A percentile compares a stretch with the other conserved stretches of the same genome.
These are phyloP conservation scores for Dicorynia guianensis DNA, from an alignment of 306 rosid species.

Conservation along the genomic window DNA sequence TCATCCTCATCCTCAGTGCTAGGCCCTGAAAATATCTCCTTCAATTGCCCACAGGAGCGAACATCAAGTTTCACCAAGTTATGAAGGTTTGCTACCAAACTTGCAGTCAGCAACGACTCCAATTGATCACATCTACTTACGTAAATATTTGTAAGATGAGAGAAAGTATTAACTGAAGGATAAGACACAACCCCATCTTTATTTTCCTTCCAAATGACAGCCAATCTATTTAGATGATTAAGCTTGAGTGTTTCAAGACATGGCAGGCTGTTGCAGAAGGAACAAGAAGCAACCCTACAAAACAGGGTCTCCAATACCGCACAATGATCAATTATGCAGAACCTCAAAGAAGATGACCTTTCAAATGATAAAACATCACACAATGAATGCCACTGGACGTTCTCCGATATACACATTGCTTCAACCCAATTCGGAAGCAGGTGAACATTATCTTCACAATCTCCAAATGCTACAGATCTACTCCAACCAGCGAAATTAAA, in stretches of 20 bases:
- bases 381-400: too few species aligned
- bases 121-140: too few species aligned
- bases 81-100: slow-evolving; percentile 8
- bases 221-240: slow-evolving; percentile 5
- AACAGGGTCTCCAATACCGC: not conserved
- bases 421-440: too few species aligned
- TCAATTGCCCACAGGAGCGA: too few species aligned
- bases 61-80: slow-evolving; percentile 8
- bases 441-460: too few species aligned
- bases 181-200: not conserved
- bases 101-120: slow-evolving; percentile 28
- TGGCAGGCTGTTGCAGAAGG: not conserved
- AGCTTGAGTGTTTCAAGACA: slow-evolving; percentile 22
- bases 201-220: slow-evolving; percentile 3
- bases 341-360: slow-evolving; percentile 27
- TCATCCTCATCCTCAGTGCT: not conserved
- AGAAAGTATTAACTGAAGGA: too few species aligned
- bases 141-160: too few species aligned
- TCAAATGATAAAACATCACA: slow-evolving; percentile 20
- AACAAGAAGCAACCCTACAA: slow-evolving; percentile 1
- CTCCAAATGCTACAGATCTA: too few species aligned
- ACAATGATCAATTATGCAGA: slow-evolving; percentile 11
- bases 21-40: slow-evolving; percentile 1
- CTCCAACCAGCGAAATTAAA: too few species aligned
- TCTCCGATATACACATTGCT: too few species aligned